Conservation (phyloP, 2,329 filamentous ascomycete genomes). For the Ilyonectria robusta region DNA sequence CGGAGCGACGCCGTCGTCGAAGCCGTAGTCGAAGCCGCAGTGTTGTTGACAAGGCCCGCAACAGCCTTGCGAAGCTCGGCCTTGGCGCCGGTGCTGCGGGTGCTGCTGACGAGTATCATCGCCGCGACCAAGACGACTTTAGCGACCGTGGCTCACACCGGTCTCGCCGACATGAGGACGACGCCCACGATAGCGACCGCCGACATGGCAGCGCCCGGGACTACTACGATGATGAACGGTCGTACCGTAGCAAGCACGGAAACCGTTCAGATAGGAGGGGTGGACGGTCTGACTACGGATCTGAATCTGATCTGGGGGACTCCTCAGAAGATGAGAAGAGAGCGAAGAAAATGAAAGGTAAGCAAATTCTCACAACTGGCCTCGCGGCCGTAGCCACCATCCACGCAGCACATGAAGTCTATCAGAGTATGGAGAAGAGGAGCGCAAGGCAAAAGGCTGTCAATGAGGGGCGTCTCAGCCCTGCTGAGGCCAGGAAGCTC, state of each 20-base stretch:
- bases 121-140: slow-evolving; percentile 62
- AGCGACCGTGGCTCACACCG: slow-evolving; percentile 59
- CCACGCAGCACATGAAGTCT: slow-evolving; percentile 72
- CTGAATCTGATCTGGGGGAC: slow-evolving; percentile 70
- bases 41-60: slow-evolving; percentile 74
- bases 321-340: slow-evolving; percentile 70
- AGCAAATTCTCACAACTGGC: slow-evolving; percentile 71
- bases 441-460: slow-evolving; percentile 68
- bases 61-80: slow-evolving; percentile 73
- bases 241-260: slow-evolving; percentile 57
- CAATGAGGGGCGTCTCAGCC: slow-evolving; percentile 65
- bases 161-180: slow-evolving; percentile 58
- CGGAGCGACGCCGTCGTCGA: slow-evolving; percentile 60
- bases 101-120: slow-evolving; percentile 55
- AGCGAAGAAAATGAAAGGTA: slow-evolving; percentile 72
- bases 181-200: slow-evolving; percentile 63
- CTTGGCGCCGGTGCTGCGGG: slow-evolving; percentile 64
- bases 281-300: slow-evolving; percentile 63
- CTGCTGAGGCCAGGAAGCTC: slow-evolving; percentile 67
- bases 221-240: slow-evolving; percentile 64
- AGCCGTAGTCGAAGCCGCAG: slow-evolving; percentile 74
- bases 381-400: slow-evolving; percentile 72
- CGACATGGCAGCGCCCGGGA: slow-evolving; percentile 58
- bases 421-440: slow-evolving; percentile 71
- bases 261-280: slow-evolving; percentile 53